A percentile compares a stretch with the other conserved stretches of the same genome.
Conservation (phyloP, 2,329 filamentous ascomycete genomes). For the Aspergillus novofumigatus region DNA sequence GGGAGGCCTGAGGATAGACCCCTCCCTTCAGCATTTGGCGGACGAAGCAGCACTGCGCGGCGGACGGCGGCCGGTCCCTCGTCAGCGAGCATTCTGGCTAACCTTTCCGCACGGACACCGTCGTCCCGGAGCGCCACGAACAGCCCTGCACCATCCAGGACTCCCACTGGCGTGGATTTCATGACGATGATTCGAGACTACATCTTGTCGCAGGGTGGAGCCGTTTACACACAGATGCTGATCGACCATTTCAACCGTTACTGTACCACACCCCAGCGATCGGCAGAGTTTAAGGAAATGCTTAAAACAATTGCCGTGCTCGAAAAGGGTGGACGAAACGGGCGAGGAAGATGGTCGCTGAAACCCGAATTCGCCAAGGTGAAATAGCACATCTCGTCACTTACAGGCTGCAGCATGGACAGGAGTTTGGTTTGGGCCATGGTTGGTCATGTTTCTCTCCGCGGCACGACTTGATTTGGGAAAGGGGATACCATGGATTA, state of each 20-base stretch:
- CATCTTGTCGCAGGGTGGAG: conserved; percentile 70
- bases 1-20: conserved; percentile 61
- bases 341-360: conserved; percentile 55
- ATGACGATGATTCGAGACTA: conserved; percentile 72
- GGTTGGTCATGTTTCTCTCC: no score
- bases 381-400: conserved; percentile 1
- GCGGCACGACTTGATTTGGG: background rate
- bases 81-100: conserved; percentile 37
- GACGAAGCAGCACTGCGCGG: conserved; percentile 31
- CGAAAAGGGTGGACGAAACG: conserved; percentile 49
- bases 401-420: no score
- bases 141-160: conserved; percentile 45
- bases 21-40: conserved; percentile 43
- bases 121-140: conserved; percentile 19
- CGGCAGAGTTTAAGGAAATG: conserved; percentile 76
- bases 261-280: conserved; percentile 65
- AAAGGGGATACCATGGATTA: background rate
- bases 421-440: background rate
- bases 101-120: conserved; percentile 30
- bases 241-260: conserved; percentile 86
- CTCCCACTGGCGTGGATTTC: conserved; percentile 57
- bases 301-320: conserved; percentile 71
- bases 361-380: conserved; percentile 51
- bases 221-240: conserved; percentile 75
- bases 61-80: conserved; percentile 36